A percentile compares a stretch with the other conserved stretches of the same genome.
These are phyloP conservation scores for Microcyclospora pomicola DNA, from an alignment of 2,329 filamentous ascomycete genomes.

Conservation along the genomic window DNA sequence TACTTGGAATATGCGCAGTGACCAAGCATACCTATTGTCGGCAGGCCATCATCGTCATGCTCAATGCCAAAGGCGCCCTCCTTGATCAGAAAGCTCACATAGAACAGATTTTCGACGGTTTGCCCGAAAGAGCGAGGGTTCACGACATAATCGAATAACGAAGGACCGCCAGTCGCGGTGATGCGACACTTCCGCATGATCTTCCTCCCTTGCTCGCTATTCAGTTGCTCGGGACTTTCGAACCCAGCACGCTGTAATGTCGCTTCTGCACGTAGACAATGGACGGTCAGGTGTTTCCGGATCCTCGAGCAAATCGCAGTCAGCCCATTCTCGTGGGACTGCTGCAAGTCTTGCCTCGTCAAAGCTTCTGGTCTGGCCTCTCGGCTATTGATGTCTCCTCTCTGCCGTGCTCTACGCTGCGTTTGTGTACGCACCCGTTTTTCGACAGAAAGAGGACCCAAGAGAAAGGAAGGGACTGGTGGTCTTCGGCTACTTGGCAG, in stretches of 20 bases:
- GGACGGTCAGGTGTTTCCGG: conserved; percentile 41
- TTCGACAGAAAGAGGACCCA: conserved; percentile 78
- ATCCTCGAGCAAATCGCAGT: conserved; percentile 69
- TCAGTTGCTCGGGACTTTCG: conserved; percentile 12
- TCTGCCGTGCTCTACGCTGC: conserved; percentile 57
- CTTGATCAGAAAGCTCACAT: conserved; percentile 82
- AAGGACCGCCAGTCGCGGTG: conserved; percentile 54
- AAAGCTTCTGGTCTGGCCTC: conserved; percentile 65
- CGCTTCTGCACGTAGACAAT: conserved; percentile 21
- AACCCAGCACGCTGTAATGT: conserved; percentile 10
- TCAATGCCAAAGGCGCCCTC: conserved; percentile 68
- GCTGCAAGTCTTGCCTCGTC: conserved; percentile 56
- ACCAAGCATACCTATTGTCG: conserved; percentile 57
- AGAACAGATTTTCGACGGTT: conserved; percentile 93
- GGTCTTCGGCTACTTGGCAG: conserved; percentile 61
- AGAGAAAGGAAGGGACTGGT: conserved; percentile 65
- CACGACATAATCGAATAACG: conserved; percentile 74
- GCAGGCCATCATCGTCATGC: conserved; percentile 58
- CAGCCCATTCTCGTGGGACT: conserved; percentile 64
- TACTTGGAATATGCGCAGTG: neutral
- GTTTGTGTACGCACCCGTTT: conserved; percentile 62
- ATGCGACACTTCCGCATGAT: conserved; percentile 55
- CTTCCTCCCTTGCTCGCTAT: conserved; percentile 21
- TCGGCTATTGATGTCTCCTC: conserved; percentile 52
- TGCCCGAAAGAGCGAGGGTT: conserved; percentile 87